phyloP scores from a whole-genome alignment of 1,284 basidiomycete species.

The Meira nashicola region DNA sequence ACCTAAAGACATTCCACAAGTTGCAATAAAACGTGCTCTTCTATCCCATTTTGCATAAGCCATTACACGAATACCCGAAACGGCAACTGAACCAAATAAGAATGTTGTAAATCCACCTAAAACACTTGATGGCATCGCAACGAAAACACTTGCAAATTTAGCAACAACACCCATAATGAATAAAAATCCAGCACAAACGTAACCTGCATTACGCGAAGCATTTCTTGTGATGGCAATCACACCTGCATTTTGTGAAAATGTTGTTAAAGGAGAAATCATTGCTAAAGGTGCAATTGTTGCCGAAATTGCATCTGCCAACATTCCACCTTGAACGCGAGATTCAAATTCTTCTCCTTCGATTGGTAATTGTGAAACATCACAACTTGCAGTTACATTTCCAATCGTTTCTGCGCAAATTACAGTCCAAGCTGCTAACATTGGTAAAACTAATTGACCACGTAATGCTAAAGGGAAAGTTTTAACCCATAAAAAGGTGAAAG shows the following conservation, averaged over 20 bases:
- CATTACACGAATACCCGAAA: conserved; percentile 26
- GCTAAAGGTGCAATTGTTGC: conserved; percentile 20
- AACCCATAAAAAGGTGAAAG: conserved; percentile 23
- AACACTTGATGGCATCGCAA: conserved; percentile 21
- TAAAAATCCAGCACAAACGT: conserved; percentile 20
- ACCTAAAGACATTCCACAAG: conserved; percentile 19
- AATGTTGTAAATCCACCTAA: conserved; percentile 26
- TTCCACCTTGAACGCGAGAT: conserved; percentile 23
- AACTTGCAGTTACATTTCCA: conserved; percentile 24
- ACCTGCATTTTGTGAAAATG: conserved; percentile 24
- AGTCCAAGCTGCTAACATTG: conserved; percentile 19
- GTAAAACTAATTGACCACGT: conserved; percentile 19
- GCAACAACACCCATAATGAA: conserved; percentile 25
- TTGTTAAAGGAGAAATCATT: conserved; percentile 23
- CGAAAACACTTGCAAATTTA: conserved; percentile 22
- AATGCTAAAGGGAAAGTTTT: conserved; percentile 19
- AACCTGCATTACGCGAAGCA: conserved; percentile 21
- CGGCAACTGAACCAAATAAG: conserved; percentile 24
- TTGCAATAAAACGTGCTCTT: conserved; percentile 23
- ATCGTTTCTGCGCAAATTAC: conserved; percentile 23
- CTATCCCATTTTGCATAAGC: conserved; percentile 27
- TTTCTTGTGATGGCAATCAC: conserved; percentile 24
- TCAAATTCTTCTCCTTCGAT: conserved; percentile 25
- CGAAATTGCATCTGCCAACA: conserved; percentile 25
- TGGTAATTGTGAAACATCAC: conserved; percentile 21